A percentile compares a stretch with the other conserved stretches of the same genome.
These are phyloP conservation scores for Allium fistulosum DNA, from an alignment of 106 monocot species.

Conservation along the genomic window DNA sequence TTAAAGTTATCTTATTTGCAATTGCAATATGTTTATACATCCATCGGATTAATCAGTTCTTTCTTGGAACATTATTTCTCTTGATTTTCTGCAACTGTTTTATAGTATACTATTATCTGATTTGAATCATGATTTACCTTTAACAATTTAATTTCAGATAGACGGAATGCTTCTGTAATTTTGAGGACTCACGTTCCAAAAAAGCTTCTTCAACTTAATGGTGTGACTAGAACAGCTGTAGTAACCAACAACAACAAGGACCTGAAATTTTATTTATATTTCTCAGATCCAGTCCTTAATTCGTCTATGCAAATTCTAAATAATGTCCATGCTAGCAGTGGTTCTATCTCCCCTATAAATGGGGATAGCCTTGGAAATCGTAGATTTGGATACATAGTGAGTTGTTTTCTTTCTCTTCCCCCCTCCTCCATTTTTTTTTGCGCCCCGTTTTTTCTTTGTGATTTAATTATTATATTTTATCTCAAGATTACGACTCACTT, in stretches of 20 bases:
- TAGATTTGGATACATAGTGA: slow-evolving; percentile 69
- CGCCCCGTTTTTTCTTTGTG: no score
- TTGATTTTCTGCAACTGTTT: no score
- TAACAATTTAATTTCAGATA: slow-evolving; percentile 39
- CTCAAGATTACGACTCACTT: no score
- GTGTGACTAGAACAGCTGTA: slow-evolving; percentile 49
- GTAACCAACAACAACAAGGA: slow-evolving; percentile 65
- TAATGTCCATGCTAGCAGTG: slow-evolving; percentile 49
- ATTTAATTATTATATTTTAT: no score
- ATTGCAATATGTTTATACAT: no score
- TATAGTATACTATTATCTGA: no score
- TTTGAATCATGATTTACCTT: no score
- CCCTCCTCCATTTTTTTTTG: neutral
- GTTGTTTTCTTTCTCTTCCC: slow-evolving; percentile 3
- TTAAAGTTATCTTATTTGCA: no score
- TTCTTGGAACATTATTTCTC: no score
- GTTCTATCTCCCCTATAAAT: slow-evolving; percentile 42
- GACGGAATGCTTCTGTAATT: slow-evolving; percentile 51
- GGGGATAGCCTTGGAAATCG: slow-evolving; percentile 53
- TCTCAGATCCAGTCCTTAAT: slow-evolving; percentile 82
- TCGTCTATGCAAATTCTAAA: slow-evolving; percentile 63
- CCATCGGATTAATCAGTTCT: no score
- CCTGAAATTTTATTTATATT: slow-evolving; percentile 62
- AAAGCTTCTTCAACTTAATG: slow-evolving; percentile 52
- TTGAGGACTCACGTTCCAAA: slow-evolving; percentile 53